phyloP scores from a whole-genome alignment of 306 rosid genomes.

The Lathyrus aphaca region DNA sequence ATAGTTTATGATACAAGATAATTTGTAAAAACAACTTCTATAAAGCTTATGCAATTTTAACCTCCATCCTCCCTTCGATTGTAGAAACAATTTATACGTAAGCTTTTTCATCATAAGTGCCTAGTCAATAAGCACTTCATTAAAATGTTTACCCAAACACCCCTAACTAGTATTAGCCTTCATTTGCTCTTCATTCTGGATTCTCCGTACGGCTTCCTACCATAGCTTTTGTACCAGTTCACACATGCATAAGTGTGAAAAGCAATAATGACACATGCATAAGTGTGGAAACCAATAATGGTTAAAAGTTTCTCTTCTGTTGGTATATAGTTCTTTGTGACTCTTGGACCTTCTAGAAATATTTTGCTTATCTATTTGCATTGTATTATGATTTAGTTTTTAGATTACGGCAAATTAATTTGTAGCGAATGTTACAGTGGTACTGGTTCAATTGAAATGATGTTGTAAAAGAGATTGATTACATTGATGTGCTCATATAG shows the following conservation, averaged over 20 bases:
- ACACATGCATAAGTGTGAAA: not conserved
- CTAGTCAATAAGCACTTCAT: not conserved
- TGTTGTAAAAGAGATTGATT: slow-evolving; percentile 32
- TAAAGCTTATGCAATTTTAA: not conserved
- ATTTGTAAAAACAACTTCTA: not conserved
- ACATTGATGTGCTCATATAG: slow-evolving; percentile 28
- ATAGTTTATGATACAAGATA: not conserved
- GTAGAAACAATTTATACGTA: not conserved
- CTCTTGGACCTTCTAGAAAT: slow-evolving; percentile 16
- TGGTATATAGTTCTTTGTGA: not conserved
- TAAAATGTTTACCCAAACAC: not conserved
- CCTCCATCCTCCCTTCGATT: not conserved
- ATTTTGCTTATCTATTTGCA: slow-evolving; percentile 20
- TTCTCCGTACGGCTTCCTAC: not conserved
- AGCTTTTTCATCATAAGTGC: not conserved
- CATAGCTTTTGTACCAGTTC: slow-evolving; percentile 14
- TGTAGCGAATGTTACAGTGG: slow-evolving; percentile 18
- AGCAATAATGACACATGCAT: too few relatives aligned
- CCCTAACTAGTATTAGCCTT: not conserved
- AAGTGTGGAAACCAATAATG: not conserved
- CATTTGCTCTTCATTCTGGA: slow-evolving; percentile 1
- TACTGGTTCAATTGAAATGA: slow-evolving; percentile 32
- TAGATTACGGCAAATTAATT: slow-evolving; percentile 21
- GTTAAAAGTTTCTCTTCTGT: not conserved
- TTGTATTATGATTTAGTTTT: slow-evolving; percentile 17